Evolutionary conservation across 305 asterid species (phyloP).

Genomic region (Lippia alba): DNA sequence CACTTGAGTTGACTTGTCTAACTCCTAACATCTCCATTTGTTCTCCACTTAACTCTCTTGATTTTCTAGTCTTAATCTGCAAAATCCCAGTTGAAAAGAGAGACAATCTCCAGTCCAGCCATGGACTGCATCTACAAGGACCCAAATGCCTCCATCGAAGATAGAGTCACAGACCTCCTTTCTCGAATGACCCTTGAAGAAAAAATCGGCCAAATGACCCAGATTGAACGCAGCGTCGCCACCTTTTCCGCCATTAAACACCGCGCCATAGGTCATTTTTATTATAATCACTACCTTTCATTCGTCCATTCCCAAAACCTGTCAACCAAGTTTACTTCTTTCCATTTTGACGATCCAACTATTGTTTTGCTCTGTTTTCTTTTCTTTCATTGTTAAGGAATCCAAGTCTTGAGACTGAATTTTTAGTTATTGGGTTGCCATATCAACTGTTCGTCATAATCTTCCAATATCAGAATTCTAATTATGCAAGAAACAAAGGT

Average conservation of each 20-base stretch:
- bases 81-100: background rate
- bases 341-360: background rate
- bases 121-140: conserved; percentile 77
- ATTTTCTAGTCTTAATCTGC: background rate
- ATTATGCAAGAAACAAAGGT: background rate
- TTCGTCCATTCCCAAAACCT: background rate
- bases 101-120: conserved; percentile 36
- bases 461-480: background rate
- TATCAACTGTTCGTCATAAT: background rate
- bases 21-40: too few relatives aligned
- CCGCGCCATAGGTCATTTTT: conserved; percentile 63
- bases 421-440: too few relatives aligned
- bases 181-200: conserved; percentile 82
- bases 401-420: too few relatives aligned
- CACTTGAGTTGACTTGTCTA: too few relatives aligned
- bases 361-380: background rate
- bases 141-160: conserved; percentile 64
- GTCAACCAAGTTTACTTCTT: background rate
- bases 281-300: background rate
- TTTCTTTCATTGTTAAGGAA: background rate
- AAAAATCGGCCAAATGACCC: conserved; percentile 90
- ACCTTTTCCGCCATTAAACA: conserved; percentile 61
- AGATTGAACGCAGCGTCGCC: conserved; percentile 87
- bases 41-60: background rate
- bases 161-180: conserved; percentile 77